Conservation (phyloP, 2,329 filamentous ascomycete genomes). For the Epichloe elymi region DNA sequence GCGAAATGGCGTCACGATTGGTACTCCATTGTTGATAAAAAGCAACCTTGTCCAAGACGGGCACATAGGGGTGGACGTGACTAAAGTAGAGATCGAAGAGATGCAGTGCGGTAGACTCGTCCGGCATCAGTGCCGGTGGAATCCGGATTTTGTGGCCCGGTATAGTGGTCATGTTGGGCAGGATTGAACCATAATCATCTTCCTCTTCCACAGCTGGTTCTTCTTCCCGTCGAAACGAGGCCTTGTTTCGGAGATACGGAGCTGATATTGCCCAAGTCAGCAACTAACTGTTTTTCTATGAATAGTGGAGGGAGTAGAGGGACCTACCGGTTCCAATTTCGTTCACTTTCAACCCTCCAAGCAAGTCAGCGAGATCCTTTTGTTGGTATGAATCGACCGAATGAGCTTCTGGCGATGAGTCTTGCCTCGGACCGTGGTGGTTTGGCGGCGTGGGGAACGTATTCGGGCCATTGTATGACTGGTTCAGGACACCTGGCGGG, state of each 20-base stretch:
- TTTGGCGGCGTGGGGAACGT: constrained; percentile 41
- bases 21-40: constrained; percentile 87
- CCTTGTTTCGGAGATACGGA: constrained; percentile 65
- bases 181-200: constrained; percentile 57
- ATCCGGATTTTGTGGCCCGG: constrained; percentile 73
- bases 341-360: constrained; percentile 79
- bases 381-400: constrained; percentile 53
- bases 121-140: constrained; percentile 84
- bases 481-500: constrained; percentile 36
- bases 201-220: constrained; percentile 54
- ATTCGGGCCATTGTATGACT: constrained; percentile 33
- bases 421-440: constrained; percentile 17
- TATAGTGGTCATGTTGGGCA: constrained; percentile 55
- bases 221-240: constrained; percentile 36
- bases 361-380: constrained; percentile 61
- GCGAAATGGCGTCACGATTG: constrained; percentile 73
- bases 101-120: constrained; percentile 64
- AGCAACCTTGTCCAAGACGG: constrained; percentile 67
- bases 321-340: constrained; percentile 69
- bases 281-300: no score
- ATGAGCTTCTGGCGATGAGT: constrained; percentile 35
- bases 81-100: constrained; percentile 87
- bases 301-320: background rate
- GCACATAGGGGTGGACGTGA: constrained; percentile 85
- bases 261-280: constrained; percentile 32